A percentile compares a stretch with the other conserved stretches of the same genome.
phyloP scores from a whole-genome alignment of 2,329 filamentous ascomycete genomes.

The Rhinocladiella mackenziei region DNA sequence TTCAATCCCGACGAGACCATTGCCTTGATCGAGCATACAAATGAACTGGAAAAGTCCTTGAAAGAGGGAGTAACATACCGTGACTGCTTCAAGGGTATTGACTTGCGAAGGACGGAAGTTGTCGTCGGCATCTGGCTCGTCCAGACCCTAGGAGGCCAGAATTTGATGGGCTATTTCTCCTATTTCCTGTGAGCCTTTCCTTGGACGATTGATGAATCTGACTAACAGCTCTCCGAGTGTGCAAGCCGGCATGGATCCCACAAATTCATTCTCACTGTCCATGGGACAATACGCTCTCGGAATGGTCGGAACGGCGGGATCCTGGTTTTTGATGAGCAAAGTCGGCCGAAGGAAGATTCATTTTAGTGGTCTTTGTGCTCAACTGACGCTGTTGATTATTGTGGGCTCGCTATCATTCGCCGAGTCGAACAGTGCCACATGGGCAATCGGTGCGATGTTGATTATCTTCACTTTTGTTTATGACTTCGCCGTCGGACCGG shows the following conservation, averaged over 20 bases:
- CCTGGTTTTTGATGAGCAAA: constrained; percentile 44
- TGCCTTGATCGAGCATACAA: constrained; percentile 41
- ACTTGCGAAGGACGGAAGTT: constrained; percentile 42
- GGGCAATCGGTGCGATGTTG: constrained; percentile 45
- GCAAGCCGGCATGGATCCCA: constrained; percentile 35
- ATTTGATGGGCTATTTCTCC: constrained; percentile 33
- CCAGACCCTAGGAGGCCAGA: constrained; percentile 34
- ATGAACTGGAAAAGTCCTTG: constrained; percentile 31
- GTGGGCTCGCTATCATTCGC: constrained; percentile 30
- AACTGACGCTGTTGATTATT: constrained; percentile 31
- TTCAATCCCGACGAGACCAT: constrained; percentile 34
- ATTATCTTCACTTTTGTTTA: constrained; percentile 54
- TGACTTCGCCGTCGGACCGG: constrained; percentile 51
- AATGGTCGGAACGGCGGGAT: constrained; percentile 48
- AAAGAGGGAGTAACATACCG: constrained; percentile 29
- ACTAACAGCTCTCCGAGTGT: too few relatives aligned
- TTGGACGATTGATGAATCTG: too few relatives aligned
- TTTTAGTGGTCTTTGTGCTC: constrained; percentile 33
- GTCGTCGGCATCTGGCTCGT: constrained; percentile 36
- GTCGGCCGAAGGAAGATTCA: constrained; percentile 42
- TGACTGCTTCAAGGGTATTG: constrained; percentile 33
- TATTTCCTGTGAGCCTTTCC: too few relatives aligned
- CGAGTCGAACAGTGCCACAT: constrained; percentile 26
- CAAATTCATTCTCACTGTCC: constrained; percentile 38
- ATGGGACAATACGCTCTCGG: constrained; percentile 62